Evolutionary conservation across 208 protist species (phyloP), one percentile per base, ranked within the genome.

Genomic region (Acanthamoeba lugdunensis): DNA sequence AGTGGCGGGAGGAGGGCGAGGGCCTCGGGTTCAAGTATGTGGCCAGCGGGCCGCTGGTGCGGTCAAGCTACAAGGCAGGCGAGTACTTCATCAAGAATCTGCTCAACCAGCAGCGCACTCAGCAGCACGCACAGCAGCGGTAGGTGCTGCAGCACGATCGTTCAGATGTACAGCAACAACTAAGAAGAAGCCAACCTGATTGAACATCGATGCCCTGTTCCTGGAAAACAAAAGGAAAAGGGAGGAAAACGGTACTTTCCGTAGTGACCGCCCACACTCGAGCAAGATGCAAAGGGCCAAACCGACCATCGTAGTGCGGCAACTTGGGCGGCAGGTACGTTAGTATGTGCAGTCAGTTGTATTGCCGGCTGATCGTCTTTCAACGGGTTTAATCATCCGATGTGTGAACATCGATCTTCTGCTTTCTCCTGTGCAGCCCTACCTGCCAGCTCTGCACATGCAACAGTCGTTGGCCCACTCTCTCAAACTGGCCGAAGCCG

Each of bases 1-100:
- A 98, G 95, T 99, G 98, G 98, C 96, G 97, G 93, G 94, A 97
- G 93, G 98, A 98, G 96, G 98, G 98, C 75, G 67, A 98, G 81
- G 58, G 11, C 58, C 97, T 99, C 96, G 98, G 98, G 50, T 99
- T 99, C 96, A 94, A 97, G 25, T 99, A 99, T 97, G 98, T 98
- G n/a, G 99, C 99, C 61, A 98, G 97, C 21, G 95, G 94, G 7
- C 95, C 96, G 11, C 63, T 96, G 41, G 96, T 97, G 9, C 97
- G 98, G 45, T 99, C 98, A 88, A 98, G 97, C 33, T 99, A 99
- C 96, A 96, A 97, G 37, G 98, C 98, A 0, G 98, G 98, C 21
- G 98, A 99, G 95, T 98, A 98, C 94, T 99, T 98, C 95, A 98
- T 99, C 89, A 71, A 90, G 21, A 90, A 71, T 21, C 54, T 90